These are phyloP conservation scores for Apiotrichum siamense DNA, from an alignment of 1,284 basidiomycete genomes.

Conservation along the genomic window DNA sequence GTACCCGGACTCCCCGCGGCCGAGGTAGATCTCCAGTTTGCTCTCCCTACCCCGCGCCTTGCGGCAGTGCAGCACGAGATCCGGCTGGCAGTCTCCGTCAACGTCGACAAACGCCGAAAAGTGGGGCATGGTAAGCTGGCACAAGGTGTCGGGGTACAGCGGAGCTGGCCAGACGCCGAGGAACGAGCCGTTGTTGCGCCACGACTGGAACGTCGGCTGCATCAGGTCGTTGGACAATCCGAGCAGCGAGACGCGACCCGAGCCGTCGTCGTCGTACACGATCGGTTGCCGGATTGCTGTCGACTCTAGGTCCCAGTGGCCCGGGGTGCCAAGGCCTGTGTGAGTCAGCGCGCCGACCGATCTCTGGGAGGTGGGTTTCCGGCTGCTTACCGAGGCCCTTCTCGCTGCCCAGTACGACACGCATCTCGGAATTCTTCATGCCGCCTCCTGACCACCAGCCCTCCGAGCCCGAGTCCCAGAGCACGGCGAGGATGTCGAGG, in stretches of 20 bases:
- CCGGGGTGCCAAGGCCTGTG: not conserved
- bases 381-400: constrained; percentile 58
- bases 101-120: constrained; percentile 93
- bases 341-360: not conserved
- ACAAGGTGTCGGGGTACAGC: constrained; percentile 43
- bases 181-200: constrained; percentile 23
- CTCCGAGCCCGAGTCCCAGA: constrained; percentile 49
- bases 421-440: constrained; percentile 55
- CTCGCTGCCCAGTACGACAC: constrained; percentile 59
- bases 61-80: constrained; percentile 85
- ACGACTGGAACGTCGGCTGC: constrained; percentile 9
- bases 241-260: constrained; percentile 82
- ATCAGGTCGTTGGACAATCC: constrained; percentile 53
- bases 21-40: constrained; percentile 6
- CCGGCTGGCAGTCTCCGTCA: constrained; percentile 80
- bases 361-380: not conserved
- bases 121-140: constrained; percentile 76
- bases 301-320: constrained; percentile 22
- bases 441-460: constrained; percentile 46
- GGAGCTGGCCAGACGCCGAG: constrained; percentile 10
- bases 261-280: constrained; percentile 75
- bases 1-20: constrained; percentile 66
- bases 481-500: constrained; percentile 84
- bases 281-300: constrained; percentile 61
- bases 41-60: constrained; percentile 6